Evolutionary conservation across 2,329 filamentous ascomycete genomes (phyloP), one percentile per base, ranked within the genome.

Genomic region (Aspergillus amoenus): DNA sequence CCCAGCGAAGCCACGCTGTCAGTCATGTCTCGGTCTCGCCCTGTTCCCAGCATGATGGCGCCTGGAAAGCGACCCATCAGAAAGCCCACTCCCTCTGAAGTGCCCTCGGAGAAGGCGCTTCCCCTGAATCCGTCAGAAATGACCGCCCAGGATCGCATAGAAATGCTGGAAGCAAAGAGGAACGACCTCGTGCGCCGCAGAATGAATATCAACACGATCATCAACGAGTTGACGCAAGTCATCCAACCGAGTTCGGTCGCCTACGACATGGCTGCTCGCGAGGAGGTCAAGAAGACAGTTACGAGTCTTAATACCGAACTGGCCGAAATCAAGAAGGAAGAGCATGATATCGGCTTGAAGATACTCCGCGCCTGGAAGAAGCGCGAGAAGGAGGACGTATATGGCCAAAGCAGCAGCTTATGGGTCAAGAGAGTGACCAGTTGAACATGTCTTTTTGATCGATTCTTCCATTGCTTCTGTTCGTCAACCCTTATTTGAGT

Each of bases 381-480:
- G 47, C 81, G 86, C 64, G 89, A 93, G 66, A 83, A 87, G 61
- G 82, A 88, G 52, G 71, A 76, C 45, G 64, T 63, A 22, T 72
- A 71, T 55, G 73, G 74, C 32, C 72, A 73, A 56, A 64, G 90
- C 66, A 84, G 84, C 11, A 84, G 84, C 30, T 75, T 95, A 9
- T 95, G 91, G 91, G 88, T 95, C 49, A 83, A 88, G 67, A 82
- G 91, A 61, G 87, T 92, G 59, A 92, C 89, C 18, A 84, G 81
- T 60, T 88, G 71, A 82, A 59, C 18, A 43, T 37, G 42, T 30
- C 39, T 37, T 34, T 30, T 30, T 30, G 4, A 48, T 46, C 50
- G 21, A 45, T 41, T 53, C 39, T 49, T 51, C 34, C n/a, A 4
- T 11, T 9, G 40, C 41, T 48, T 30, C 40, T 51, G 34, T 18